Evolutionary conservation across 78 protist species (phyloP), one percentile per base, ranked within the genome.

Genomic region (Creolimax fragrantissima): DNA sequence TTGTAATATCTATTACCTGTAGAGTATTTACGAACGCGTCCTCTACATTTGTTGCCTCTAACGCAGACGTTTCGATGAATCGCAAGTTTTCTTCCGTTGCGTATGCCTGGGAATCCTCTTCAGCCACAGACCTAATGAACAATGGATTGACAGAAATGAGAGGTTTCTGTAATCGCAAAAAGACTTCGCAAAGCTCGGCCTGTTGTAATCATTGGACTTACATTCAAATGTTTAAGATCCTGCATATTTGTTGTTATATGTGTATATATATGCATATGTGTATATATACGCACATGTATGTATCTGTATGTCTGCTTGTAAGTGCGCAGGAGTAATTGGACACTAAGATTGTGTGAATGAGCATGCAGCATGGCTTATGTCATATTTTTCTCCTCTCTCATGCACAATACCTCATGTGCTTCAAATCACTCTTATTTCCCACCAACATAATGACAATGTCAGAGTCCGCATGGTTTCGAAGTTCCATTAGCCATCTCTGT

Each of bases 401-500:
- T 58, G 24, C 24, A 58, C 11, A 17, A 58, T 2, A 90, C 92
- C 92, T 90, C 81, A 90, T n/a, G 47, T 93, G 93, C 41, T 93
- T 94, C 3, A 96, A 85, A 74, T 97, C 99, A 45, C 92, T 92
- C 95, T 98, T 98, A 97, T 98, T 98, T 35, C 99, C 99, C 37
- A 98, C 97, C 43, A 99, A 95, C 97, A 98, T 97, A 90, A 99
- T 98, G 42, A 96, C 95, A 93, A 98, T 97, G 92, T 97, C 94
- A 39, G 95, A 89, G 95, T 96, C 95, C 11, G 99, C 95, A 41
- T 96, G 93, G 83, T 92, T 93, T 36, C 95, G 91, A 4, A 97
- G 96, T 43, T 97, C 97, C 11, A 42, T 74, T 6, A 94, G 84
- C 99, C 99, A 98, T 6, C 85, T 42, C 6, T 97, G 17, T 4